A percentile compares a stretch with the other conserved stretches of the same genome.
These are phyloP conservation scores for Vigna radiata DNA, from an alignment of 306 rosid species.

Conservation along the genomic window DNA sequence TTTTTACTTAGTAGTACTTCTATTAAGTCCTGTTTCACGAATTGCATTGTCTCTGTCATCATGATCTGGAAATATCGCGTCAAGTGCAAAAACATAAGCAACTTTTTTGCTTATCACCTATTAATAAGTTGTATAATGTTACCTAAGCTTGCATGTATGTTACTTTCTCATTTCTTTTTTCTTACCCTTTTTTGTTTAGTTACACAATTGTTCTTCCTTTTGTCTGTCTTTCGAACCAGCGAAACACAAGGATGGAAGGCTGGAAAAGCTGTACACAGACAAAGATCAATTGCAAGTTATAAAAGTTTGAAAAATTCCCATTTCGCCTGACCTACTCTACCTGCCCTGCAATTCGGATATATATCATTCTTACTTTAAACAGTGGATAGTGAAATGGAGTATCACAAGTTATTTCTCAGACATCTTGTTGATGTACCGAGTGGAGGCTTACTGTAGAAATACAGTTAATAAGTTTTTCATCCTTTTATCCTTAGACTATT, in stretches of 20 bases:
- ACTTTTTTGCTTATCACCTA: slow-evolving; percentile 41
- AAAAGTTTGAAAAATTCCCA: too few species aligned
- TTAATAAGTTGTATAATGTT: slow-evolving; percentile 43
- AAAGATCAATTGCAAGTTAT: neutral
- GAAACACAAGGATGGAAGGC: neutral
- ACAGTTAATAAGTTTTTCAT: too few species aligned
- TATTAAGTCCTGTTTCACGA: slow-evolving; percentile 31
- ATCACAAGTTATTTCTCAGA: too few species aligned
- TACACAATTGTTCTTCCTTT: neutral
- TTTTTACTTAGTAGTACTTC: slow-evolving; percentile 27
- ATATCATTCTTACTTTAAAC: too few species aligned
- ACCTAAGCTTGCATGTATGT: slow-evolving; percentile 23
- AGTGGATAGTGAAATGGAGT: too few species aligned
- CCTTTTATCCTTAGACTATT: too few species aligned
- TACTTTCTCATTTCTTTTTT: neutral
- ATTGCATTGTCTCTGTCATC: slow-evolving; percentile 37
- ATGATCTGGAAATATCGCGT: slow-evolving; percentile 29
- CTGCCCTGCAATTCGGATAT: too few species aligned
- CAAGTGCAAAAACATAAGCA: slow-evolving; percentile 40
- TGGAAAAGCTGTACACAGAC: neutral
- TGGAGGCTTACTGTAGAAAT: too few species aligned
- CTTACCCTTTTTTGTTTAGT: neutral
- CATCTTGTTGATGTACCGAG: too few species aligned
- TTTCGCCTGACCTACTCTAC: too few species aligned
- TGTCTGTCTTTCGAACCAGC: slow-evolving; percentile 14